Base-by-base conservation (phyloP, 1,284 basidiomycete species). In the Fomitopsis palustris region DNA sequence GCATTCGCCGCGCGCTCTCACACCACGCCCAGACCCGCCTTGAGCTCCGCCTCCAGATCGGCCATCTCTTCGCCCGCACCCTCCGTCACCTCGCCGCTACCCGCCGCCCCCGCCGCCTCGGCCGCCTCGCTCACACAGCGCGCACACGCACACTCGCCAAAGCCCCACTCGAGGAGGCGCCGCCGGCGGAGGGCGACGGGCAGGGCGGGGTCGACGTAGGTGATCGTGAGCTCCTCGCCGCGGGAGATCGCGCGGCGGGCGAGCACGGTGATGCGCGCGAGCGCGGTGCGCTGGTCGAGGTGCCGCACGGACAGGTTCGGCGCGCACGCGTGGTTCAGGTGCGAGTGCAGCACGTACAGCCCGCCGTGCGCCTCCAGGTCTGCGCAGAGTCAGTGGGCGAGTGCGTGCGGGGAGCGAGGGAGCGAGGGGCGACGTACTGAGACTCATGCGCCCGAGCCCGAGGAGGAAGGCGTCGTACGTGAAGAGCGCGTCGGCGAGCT, bases 361-460 rank as follows among this genome's bases (percentile, higher is more conserved):
- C 93, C 94, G 4, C 94, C 94, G 62, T 93, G 92, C 2, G 87
- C 85, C 74, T 96, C 94, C 60, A 93, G 78, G 70, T 95, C 89
- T 91, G 62, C 4, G 19, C 9, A 9, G 33, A 29, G 23, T 25
- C 29, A 53, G 21, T 14, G 39, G 19, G 3, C 14, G 35, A n/a
- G 21, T 55, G 65, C 53, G 63, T 54, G 7, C 8, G 9, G 58
- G 27, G 37, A 55, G 27, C 33, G 45, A 55, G 41, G 42, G 55
- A 29, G 49, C 53, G 43, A 21, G 41, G 49, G 52, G 25, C 25
- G 7, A 78, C 84, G 59, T 59, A 91, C 90, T 96, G 56, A 96
- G 81, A 65, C 85, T 92, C 83, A 93, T 92, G 49, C 89, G 80
- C 0, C 93, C 92, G n/a, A 95, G 74, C 0, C 87, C 81, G 42